Evolutionary conservation across 345 rosid species (phyloP), one percentile per base, ranked within the genome.

Genomic region (Viola odorata): DNA sequence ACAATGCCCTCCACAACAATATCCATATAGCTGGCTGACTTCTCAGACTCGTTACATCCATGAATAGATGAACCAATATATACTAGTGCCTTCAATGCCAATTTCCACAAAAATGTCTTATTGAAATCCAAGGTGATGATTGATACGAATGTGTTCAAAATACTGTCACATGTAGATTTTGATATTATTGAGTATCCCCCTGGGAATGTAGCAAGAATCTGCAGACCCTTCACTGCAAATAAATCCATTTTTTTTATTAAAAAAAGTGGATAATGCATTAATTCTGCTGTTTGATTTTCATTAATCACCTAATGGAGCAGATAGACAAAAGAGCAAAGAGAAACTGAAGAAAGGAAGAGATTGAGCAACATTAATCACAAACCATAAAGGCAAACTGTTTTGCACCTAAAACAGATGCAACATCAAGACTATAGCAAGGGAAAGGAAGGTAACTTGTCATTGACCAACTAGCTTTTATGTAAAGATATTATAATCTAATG

Each of bases 161-260:
- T 86, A 64, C 69, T 74, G 67, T 87, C 90, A 67, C 85, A 92
- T 55, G 77, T 78, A 38, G 73, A 69, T 71, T 73, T 80, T 15
- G 89, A 66, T 50, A 87, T 57, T 48, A 80, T 72, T 50, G 73
- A 71, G 70, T 66, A 74, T 65, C 72, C 78, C 49, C 83, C 95
- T 60, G 77, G 62, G 61, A 83, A 79, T 68, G 78, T 82, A 65
- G 86, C 83, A 77, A 92, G 74, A 62, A 71, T 79, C 82, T 83
- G 81, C 81, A 92, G 75, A 48, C 97, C 97, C 76, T 83, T 90
- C 65, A 87, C 98, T 92, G 84, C 75, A 77, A n/a, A 67, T 65
- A 49, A 65, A 67, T 66, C 53, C 55, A 53, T 53, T 55, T 52
- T 55, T 55, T 23, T 23, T 23, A 23, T 23, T 23, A 23, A 23